Base-by-base conservation (phyloP, 257 asterid species). In the Petunia axillaris region DNA sequence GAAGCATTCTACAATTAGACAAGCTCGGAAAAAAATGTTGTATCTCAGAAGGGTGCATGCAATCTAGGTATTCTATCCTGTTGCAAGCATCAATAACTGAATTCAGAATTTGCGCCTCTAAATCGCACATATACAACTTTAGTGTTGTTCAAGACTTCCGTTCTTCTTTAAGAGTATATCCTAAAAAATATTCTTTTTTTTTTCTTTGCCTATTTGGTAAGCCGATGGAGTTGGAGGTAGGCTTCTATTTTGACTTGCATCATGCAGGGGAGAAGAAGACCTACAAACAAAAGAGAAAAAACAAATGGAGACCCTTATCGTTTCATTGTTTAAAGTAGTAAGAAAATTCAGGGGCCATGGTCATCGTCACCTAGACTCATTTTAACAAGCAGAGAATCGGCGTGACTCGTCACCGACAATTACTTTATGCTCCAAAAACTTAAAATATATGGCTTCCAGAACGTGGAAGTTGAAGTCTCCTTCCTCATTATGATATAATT, bases 341-440 rank as follows among this genome's bases (percentile, higher is more conserved):
- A 25, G 25, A 25, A 25, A 25, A 25, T 25, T 25, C 25, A 25
- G 3, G 1, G 36, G 36, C 63, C 63, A 57, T 57, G 63, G 74
- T 43, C 35, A 38, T 7, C 7, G 41, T 46, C 41, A 44, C 41
- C 37, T 68, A 16, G 4, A 8, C 52, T 46, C 41, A 9, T 70
- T 70, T 68, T 46, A 70, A 44, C 77, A 70, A 70, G 77, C 25
- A 25, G 77, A 70, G 59, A 48, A 41, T 70, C 38, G 77, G 48
- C 10, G 43, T 70, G 77, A 70, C 77, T 10, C 43, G 25, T 46
- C 58, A 70, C 59, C 59, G 5, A 70, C 59, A 70, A 4, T 15
- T 43, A 64, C 2, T n/a, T 67, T 7, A 66, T 41, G 75, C 9
- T 10, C 16, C 41, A 40, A 6, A n/a, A 4, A 15, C 35, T 57